Evolutionary conservation across 768 basidiomycete genomes (phyloP).

Genomic region (Termitomyces heimii): DNA sequence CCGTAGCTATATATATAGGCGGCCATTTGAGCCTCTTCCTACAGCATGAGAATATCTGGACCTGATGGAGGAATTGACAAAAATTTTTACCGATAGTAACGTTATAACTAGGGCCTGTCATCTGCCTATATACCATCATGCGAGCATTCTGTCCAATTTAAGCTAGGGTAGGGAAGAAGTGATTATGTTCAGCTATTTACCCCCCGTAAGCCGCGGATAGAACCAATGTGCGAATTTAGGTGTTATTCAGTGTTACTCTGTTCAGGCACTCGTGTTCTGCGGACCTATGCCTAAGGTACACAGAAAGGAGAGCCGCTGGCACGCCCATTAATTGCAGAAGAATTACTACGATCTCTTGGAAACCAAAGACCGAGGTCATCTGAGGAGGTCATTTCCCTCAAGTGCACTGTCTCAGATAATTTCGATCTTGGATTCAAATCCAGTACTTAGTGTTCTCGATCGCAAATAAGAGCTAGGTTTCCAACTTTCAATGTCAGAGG

Average conservation of each 20-base stretch:
- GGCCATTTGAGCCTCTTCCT: background rate
- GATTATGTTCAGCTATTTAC: slow-evolving; percentile 4
- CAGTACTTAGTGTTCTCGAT: background rate
- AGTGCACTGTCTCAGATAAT: background rate
- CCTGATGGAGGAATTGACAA: slow-evolving; percentile 1
- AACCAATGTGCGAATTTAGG: background rate
- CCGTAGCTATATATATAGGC: no score
- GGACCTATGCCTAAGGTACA: background rate
- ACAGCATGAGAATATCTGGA: background rate
- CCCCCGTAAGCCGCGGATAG: background rate
- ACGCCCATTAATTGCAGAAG: background rate
- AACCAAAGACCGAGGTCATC: background rate
- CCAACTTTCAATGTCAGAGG: background rate
- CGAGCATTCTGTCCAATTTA: slow-evolving; percentile 6
- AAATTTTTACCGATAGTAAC: slow-evolving; percentile 2
- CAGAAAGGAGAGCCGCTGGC: background rate
- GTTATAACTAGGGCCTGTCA: background rate
- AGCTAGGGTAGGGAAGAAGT: background rate
- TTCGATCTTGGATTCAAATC: background rate
- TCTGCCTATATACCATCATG: slow-evolving; percentile 1
- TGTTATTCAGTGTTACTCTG: background rate
- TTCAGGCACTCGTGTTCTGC: background rate
- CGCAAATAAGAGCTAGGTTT: background rate
- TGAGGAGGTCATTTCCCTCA: background rate
- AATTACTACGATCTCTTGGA: background rate